Conservation (phyloP, 2,329 filamentous ascomycete genomes). For the Paracoccidioides lutzii region DNA sequence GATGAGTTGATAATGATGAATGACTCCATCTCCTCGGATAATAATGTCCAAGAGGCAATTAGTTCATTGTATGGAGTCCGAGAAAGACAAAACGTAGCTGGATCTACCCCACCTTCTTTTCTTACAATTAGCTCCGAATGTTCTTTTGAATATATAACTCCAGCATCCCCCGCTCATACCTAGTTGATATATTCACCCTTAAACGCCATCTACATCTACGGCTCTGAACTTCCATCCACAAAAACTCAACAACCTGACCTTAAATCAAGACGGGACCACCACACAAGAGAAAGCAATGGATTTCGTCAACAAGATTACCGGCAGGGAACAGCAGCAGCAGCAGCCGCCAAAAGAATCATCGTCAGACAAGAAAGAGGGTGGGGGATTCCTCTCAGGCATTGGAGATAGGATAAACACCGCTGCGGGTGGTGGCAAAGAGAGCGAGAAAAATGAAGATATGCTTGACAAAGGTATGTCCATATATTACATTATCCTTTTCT, state of each 20-base stretch:
- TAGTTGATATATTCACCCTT: too few species aligned
- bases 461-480: conserved; percentile 58
- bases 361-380: conserved; percentile 15
- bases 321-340: conserved; percentile 26
- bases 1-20: not conserved
- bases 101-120: not conserved
- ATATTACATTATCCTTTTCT: not conserved
- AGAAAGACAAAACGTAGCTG: not conserved
- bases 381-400: conserved; percentile 45
- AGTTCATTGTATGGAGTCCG: not conserved
- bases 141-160: not conserved
- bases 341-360: conserved; percentile 5
- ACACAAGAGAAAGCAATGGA: not conserved
- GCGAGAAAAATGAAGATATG: conserved; percentile 71
- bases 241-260: not conserved
- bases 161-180: not conserved
- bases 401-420: conserved; percentile 58
- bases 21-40: not conserved
- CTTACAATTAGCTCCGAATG: not conserved
- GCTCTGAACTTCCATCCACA: not conserved
- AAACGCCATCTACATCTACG: not conserved
- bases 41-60: not conserved
- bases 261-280: not conserved
- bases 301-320: conserved; percentile 39
- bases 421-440: conserved; percentile 58